Evolutionary conservation across 345 rosid genomes (phyloP).

Genomic region (Corchorus capsularis): DNA sequence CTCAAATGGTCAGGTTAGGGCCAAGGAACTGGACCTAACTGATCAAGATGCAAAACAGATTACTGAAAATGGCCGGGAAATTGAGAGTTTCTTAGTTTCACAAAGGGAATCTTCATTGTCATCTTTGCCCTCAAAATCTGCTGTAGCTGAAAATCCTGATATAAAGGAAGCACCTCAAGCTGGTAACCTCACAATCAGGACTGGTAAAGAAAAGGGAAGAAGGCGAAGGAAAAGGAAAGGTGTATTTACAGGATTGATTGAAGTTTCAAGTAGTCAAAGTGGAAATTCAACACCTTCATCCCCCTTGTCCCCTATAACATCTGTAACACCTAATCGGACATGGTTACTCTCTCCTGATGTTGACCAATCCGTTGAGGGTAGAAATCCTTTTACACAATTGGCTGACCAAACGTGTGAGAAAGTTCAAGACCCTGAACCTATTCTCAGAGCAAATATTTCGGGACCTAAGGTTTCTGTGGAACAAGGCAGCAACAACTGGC

Average conservation of each 20-base stretch:
- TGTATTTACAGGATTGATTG: conserved; percentile 41
- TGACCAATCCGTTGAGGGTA: conserved; percentile 28
- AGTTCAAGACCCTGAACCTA: conserved; percentile 32
- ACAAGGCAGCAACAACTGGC: conserved; percentile 10
- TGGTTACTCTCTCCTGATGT: conserved; percentile 39
- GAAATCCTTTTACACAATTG: conserved; percentile 36
- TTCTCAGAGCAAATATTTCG: conserved; percentile 16
- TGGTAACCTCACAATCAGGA: conserved; percentile 54
- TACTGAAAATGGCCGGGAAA: conserved; percentile 23
- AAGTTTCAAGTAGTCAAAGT: conserved; percentile 87
- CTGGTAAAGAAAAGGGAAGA: conserved; percentile 65
- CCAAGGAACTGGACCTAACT: conserved; percentile 12
- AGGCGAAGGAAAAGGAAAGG: conserved; percentile 81
- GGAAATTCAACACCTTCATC: conserved; percentile 93
- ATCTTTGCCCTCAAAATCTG: conserved; percentile 33
- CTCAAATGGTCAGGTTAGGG: conserved; percentile 25
- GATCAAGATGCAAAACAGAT: conserved; percentile 22
- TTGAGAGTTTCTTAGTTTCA: neutral
- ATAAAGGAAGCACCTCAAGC: conserved; percentile 43
- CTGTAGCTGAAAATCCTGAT: conserved; percentile 29
- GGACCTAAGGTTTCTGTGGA: conserved; percentile 30
- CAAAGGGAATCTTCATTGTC: conserved; percentile 22
- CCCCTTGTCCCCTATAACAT: conserved; percentile 62
- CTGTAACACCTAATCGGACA: conserved; percentile 31
- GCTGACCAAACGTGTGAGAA: conserved; percentile 24